Evolutionary conservation across 768 basidiomycete species (phyloP), one percentile per base, ranked within the genome.

Genomic region (Trametes punicea): DNA sequence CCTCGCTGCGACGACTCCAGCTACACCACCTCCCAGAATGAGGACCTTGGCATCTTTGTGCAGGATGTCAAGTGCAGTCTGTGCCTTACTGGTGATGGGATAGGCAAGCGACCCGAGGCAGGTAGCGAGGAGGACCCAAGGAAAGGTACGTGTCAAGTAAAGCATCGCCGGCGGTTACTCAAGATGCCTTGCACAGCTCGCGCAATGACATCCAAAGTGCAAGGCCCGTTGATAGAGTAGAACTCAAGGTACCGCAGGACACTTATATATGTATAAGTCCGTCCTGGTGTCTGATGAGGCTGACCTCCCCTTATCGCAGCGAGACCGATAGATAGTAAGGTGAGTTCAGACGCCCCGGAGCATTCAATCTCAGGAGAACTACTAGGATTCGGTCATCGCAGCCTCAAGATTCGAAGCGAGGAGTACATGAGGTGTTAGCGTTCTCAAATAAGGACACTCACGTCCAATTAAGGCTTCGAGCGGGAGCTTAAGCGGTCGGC

Each of bases 1-100:
- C 26, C 80, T 77, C 11, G 87, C 86, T 9, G 85, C 84, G 31
- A 83, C 82, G 18, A 87, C 71, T 9, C 86, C 86, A 4, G 86
- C 70, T 36, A 87, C 77, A 8, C 86, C 85, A 29, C 83, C 85
- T 4, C 86, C 86, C 23, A 87, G 75, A 48, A 87, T 81, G 36
- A 87, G 75, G 13, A 85, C 77, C 7, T 65, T 73, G 11, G 65
- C 64, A 44, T 67, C 63, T 45, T 57, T 65, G 13, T 3, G 44
- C 13, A 18, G 10, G 5, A 26, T 2, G 4, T 26, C 34, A 10
- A 54, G 52, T 2, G 46, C 25, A 3, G 16, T 16, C 27, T 54
- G 52, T 11, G 18, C 15, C 3, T 8, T 13, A 13, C n/a, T 21
- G 11, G 13, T 3, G 3, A 54, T 16, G n/a, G 52, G 34, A n/a